A percentile compares a stretch with the other conserved stretches of the same genome.
Evolutionary conservation across 2,329 filamentous ascomycete genomes (phyloP).

Genomic region (Teratosphaeria zuluensis): DNA sequence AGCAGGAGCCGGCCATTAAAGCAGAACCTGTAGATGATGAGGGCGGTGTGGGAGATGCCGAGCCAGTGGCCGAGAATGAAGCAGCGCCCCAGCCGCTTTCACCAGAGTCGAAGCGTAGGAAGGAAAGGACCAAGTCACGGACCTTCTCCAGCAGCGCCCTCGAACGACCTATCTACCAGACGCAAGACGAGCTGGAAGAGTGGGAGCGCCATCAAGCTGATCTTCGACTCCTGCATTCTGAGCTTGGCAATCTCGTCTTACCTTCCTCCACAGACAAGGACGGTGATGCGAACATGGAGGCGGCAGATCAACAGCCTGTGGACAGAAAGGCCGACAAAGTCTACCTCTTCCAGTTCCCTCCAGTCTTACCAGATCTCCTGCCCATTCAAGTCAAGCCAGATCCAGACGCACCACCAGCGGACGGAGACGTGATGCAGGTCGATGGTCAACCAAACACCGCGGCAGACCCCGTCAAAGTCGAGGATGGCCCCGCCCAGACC

Average conservation of each 20-base stretch:
- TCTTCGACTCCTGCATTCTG: slow-evolving; percentile 35
- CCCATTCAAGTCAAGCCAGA: slow-evolving; percentile 27
- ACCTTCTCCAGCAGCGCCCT: slow-evolving; percentile 5
- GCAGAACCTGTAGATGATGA: slow-evolving; percentile 44
- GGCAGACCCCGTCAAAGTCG: slow-evolving; percentile 1
- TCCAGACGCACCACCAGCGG: slow-evolving; percentile 10
- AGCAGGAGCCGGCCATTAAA: slow-evolving; percentile 38
- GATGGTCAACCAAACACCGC: slow-evolving; percentile 5
- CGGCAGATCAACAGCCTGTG: slow-evolving; percentile 10
- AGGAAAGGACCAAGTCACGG: slow-evolving; percentile 14
- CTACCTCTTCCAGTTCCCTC: slow-evolving; percentile 56
- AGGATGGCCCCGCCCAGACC: slow-evolving; percentile 1
- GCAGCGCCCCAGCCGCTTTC: slow-evolving; percentile 17
- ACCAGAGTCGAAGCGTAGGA: slow-evolving; percentile 24
- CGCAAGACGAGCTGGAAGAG: slow-evolving; percentile 43
- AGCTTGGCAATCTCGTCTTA: slow-evolving; percentile 32
- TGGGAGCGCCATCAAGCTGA: slow-evolving; percentile 40
- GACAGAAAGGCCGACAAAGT: slow-evolving; percentile 41
- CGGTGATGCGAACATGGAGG: slow-evolving; percentile 33
- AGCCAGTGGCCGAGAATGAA: slow-evolving; percentile 12
- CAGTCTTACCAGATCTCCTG: slow-evolving; percentile 48
- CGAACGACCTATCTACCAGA: slow-evolving; percentile 38
- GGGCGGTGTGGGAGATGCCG: neutral
- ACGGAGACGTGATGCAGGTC: slow-evolving; percentile 14
- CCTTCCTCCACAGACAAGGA: slow-evolving; percentile 28